Conservation (phyloP, 2,329 filamentous ascomycete species). For the Lasiodiplodia theobromae region DNA sequence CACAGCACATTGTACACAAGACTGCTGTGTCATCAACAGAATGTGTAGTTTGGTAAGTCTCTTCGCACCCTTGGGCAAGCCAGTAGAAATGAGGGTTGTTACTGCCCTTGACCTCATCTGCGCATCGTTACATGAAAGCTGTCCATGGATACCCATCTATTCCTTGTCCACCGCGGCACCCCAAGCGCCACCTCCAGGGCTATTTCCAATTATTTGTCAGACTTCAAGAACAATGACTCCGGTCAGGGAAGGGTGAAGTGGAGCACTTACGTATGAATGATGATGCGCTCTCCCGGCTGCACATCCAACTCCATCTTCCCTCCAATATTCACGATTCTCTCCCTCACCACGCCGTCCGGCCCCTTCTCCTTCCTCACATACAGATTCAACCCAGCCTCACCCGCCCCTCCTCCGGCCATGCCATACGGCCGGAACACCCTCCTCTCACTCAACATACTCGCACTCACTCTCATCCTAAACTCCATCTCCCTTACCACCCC, state of each 20-base stretch:
- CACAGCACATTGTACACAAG: too few relatives aligned
- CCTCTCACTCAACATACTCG: conserved; percentile 48
- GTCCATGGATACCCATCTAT: too few relatives aligned
- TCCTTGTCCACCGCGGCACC: not conserved
- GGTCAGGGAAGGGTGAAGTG: too few relatives aligned
- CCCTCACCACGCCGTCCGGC: conserved; percentile 31
- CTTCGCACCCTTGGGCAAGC: too few relatives aligned
- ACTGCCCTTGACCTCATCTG: too few relatives aligned
- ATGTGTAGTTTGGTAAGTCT: too few relatives aligned
- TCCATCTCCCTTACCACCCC: conserved; percentile 48
- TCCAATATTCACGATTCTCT: conserved; percentile 44
- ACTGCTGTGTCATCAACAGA: too few relatives aligned
- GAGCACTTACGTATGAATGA: conserved; percentile 11
- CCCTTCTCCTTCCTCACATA: conserved; percentile 37
- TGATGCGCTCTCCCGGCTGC: conserved; percentile 40
- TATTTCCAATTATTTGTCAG: not conserved
- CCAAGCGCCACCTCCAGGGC: conserved; percentile 21
- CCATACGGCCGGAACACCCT: conserved; percentile 47
- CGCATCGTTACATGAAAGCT: too few relatives aligned
- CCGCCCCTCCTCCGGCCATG: conserved; percentile 43
- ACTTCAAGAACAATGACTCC: not conserved
- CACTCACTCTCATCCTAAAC: conserved; percentile 42
- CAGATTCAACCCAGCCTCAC: conserved; percentile 34
- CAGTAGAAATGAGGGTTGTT: too few relatives aligned
- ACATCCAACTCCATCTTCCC: conserved; percentile 44